phyloP scores from a whole-genome alignment of 257 asterid species.

The Schizonepeta tenuifolia region DNA sequence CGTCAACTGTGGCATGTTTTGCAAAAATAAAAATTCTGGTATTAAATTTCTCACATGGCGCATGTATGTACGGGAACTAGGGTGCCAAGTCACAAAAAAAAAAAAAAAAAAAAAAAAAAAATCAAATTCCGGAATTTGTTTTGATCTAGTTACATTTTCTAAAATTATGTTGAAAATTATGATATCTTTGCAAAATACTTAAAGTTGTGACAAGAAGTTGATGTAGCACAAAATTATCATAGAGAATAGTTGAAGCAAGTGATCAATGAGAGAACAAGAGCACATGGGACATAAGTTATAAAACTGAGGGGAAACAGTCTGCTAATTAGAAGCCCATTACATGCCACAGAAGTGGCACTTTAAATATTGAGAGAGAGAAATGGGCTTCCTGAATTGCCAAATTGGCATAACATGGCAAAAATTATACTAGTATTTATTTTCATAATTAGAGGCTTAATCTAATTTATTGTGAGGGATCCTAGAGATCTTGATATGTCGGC shows the following conservation, averaged over 20 bases:
- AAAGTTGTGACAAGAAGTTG: neutral
- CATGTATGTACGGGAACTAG: too few relatives aligned
- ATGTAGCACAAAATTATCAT: neutral
- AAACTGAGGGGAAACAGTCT: constrained; percentile 25
- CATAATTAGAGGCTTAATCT: constrained; percentile 2
- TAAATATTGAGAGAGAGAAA: constrained; percentile 28
- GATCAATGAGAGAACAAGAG: constrained; percentile 24
- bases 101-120: too few relatives aligned
- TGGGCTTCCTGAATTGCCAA: constrained; percentile 31
- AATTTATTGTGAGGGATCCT: constrained; percentile 23
- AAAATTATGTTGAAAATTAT: too few relatives aligned
- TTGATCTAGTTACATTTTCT: too few relatives aligned
- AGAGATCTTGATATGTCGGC: constrained; percentile 54
- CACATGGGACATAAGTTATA: constrained; percentile 35
- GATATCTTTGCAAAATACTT: too few relatives aligned
- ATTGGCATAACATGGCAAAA: constrained; percentile 16
- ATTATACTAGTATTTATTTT: constrained; percentile 5
- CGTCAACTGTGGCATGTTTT: neutral
- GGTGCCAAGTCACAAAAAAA: too few relatives aligned
- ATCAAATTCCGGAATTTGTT: too few relatives aligned
- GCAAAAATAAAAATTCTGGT: neutral
- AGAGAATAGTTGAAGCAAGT: neutral
- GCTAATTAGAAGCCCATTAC: constrained; percentile 41
- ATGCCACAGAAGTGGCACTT: constrained; percentile 28
- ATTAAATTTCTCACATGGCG: too few relatives aligned